A percentile compares a stretch with the other conserved stretches of the same genome.
These are phyloP conservation scores for Solanum arcanum DNA, from an alignment of 257 asterid species.

Conservation along the genomic window DNA sequence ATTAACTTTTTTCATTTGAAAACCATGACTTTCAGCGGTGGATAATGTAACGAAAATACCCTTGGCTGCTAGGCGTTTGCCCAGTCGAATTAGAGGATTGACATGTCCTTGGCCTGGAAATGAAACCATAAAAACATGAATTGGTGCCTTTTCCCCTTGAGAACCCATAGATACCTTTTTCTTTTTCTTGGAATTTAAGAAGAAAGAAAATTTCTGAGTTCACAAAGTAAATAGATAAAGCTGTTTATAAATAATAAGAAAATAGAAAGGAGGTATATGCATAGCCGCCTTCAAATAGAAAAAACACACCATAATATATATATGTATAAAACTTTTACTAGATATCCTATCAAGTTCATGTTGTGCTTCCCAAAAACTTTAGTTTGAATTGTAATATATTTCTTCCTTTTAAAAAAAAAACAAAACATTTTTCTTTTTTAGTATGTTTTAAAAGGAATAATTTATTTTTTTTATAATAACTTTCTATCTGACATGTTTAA, in stretches of 20 bases:
- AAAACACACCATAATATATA: neutral
- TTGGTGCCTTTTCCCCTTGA: neutral
- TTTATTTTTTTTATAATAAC: no score
- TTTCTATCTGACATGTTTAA: no score
- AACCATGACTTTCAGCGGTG: slow-evolving; percentile 43
- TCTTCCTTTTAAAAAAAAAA: no score
- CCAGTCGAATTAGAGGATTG: slow-evolving; percentile 67
- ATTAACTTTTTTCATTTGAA: slow-evolving; percentile 32
- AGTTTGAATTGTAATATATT: no score
- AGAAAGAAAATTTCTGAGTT: neutral
- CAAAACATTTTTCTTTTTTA: no score
- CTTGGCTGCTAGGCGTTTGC: slow-evolving; percentile 43
- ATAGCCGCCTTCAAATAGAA: neutral
- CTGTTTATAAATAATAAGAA: neutral
- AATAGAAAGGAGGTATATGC: neutral
- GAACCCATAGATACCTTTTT: slow-evolving; percentile 15
- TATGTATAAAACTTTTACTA: no score
- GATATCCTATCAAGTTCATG: no score
- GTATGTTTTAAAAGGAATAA: no score
- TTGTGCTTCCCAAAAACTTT: no score
- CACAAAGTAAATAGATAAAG: neutral
- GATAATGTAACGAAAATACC: slow-evolving; percentile 51
- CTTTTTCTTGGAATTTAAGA: neutral
- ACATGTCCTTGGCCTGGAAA: slow-evolving; percentile 80
- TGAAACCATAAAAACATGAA: slow-evolving; percentile 48